Conservation (phyloP, 2,329 filamentous ascomycete genomes). For the Fusarium nisikadoi region DNA sequence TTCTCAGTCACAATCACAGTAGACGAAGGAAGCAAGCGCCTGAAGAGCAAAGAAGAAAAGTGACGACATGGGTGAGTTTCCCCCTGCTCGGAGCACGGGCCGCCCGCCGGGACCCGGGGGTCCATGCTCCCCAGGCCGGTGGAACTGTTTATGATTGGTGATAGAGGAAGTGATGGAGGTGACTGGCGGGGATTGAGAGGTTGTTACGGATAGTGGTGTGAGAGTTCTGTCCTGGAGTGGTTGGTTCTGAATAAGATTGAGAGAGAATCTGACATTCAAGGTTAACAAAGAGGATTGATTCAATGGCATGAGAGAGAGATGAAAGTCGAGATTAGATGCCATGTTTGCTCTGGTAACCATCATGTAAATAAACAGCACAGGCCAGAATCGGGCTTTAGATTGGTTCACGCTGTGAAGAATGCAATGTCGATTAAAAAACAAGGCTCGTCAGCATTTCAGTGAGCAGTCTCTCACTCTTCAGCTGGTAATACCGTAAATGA, state of each 20-base stretch:
- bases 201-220: conserved; percentile 20
- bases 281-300: not conserved
- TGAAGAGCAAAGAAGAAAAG: conserved; percentile 3
- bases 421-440: conserved; percentile 3
- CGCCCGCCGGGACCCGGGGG: conserved; percentile 41
- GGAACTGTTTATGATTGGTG: conserved; percentile 44
- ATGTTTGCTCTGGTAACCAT: conserved; percentile 20
- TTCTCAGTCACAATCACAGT: conserved; percentile 19
- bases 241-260: not conserved
- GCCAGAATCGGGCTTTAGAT: conserved; percentile 17
- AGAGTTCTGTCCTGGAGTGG: not conserved
- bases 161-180: conserved; percentile 19
- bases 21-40: not conserved
- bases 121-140: conserved; percentile 43
- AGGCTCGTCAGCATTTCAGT: not conserved
- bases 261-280: not conserved
- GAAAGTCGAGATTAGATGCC: not conserved
- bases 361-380: conserved; percentile 34
- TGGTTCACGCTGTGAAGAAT: not conserved
- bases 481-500: conserved; percentile 14
- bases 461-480: conserved; percentile 17
- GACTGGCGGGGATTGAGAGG: conserved; percentile 13
- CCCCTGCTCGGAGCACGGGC: conserved; percentile 34
- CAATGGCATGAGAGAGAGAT: not conserved
- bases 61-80: conserved; percentile 33